Conservation (phyloP, 176 grass and related monocot genomes). For the Avena eriantha region DNA sequence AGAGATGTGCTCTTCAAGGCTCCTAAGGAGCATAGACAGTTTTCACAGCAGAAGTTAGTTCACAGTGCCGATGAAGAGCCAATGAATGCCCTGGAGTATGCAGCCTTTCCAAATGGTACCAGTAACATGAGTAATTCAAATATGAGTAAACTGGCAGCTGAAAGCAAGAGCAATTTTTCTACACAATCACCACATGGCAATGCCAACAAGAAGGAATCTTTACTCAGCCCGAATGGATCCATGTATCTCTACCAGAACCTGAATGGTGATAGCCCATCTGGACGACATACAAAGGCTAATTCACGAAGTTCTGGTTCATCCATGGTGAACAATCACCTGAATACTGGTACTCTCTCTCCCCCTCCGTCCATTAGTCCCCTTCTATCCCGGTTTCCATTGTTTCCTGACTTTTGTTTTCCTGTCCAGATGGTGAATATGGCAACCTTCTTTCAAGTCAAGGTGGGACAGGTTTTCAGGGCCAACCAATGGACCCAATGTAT, state of each 20-base stretch:
- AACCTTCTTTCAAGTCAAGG: constrained; percentile 60
- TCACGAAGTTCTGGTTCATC: constrained; percentile 45
- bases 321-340: constrained; percentile 69
- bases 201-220: constrained; percentile 63
- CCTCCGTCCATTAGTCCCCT: not conserved
- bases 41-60: constrained; percentile 49
- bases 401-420: constrained; percentile 46
- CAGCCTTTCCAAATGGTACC: constrained; percentile 54
- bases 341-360: constrained; percentile 53
- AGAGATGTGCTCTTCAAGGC: constrained; percentile 54
- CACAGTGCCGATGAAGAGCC: constrained; percentile 46
- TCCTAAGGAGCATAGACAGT: constrained; percentile 51
- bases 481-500: constrained; percentile 61
- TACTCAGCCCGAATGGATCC: constrained; percentile 49
- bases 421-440: constrained; percentile 71
- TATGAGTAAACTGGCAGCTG: constrained; percentile 53
- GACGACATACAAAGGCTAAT: constrained; percentile 46
- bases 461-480: constrained; percentile 56
- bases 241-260: constrained; percentile 56
- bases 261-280: constrained; percentile 60
- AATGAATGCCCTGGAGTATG: constrained; percentile 54
- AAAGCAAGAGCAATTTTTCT: constrained; percentile 57
- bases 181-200: constrained; percentile 50
- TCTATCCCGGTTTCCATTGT: not conserved
- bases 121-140: constrained; percentile 47